Evolutionary conservation across 2,329 filamentous ascomycete genomes (phyloP).

Genomic region (Xylaria sp.): DNA sequence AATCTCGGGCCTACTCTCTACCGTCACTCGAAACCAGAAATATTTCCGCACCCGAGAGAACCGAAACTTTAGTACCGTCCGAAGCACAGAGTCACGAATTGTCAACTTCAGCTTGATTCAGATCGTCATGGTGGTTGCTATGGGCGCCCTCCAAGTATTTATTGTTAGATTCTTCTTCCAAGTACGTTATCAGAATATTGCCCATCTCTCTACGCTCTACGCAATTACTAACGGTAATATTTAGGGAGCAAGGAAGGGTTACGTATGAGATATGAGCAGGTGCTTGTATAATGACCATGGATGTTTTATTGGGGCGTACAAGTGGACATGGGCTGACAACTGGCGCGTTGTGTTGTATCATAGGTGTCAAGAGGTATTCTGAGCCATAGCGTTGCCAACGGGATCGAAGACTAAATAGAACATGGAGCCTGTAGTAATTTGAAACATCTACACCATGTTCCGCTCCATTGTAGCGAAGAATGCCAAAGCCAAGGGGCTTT

Average conservation of each 20-base stretch:
- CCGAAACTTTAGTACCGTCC: slow-evolving; percentile 97
- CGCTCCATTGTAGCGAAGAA: neutral
- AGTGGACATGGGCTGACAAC: slow-evolving; percentile 39
- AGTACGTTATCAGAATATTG: slow-evolving; percentile 58
- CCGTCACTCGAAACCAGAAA: slow-evolving; percentile 96
- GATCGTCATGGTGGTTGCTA: slow-evolving; percentile 88
- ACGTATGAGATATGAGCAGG: slow-evolving; percentile 63
- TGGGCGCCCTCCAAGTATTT: slow-evolving; percentile 97
- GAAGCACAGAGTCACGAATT: slow-evolving; percentile 94
- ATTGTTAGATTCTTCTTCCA: slow-evolving; percentile 99
- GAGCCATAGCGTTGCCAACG: slow-evolving; percentile 23
- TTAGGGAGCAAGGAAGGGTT: slow-evolving; percentile 74
- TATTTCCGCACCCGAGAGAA: slow-evolving; percentile 99
- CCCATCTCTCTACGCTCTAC: slow-evolving; percentile 31
- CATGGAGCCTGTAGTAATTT: slow-evolving; percentile 10
- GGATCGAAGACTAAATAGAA: slow-evolving; percentile 20
- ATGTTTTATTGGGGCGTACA: slow-evolving; percentile 41
- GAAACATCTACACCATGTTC: neutral
- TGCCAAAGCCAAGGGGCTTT: neutral
- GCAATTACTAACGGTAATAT: slow-evolving; percentile 29
- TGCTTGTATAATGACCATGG: slow-evolving; percentile 26
- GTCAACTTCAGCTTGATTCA: slow-evolving; percentile 98
- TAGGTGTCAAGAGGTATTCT: slow-evolving; percentile 43
- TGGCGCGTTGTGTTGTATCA: slow-evolving; percentile 42
- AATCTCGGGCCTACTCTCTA: slow-evolving; percentile 90